These are phyloP conservation scores for Penicillium hordei DNA, from an alignment of 2,329 filamentous ascomycete species.

Conservation along the genomic window DNA sequence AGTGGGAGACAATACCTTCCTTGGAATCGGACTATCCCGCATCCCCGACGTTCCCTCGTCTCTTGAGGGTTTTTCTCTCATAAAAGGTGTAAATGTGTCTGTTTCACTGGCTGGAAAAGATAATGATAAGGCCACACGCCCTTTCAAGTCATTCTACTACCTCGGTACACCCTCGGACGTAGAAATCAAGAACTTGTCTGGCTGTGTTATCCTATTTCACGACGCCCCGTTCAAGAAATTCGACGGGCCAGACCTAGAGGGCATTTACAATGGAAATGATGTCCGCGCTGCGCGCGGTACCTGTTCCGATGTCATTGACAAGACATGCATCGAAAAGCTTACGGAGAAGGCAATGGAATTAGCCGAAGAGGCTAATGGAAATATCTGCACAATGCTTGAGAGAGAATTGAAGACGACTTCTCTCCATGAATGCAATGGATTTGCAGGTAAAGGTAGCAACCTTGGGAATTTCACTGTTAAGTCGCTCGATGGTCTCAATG, in stretches of 20 bases:
- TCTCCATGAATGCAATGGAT: neutral
- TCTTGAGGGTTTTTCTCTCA: neutral
- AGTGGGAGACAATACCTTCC: neutral
- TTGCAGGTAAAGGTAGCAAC: neutral
- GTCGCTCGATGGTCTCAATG: neutral
- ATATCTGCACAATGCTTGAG: neutral
- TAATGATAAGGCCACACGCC: neutral
- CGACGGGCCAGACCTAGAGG: neutral
- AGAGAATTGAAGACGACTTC: neutral
- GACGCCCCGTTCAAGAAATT: neutral
- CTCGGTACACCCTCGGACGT: neutral
- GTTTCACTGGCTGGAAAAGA: neutral
- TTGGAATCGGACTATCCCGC: neutral
- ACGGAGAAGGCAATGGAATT: neutral
- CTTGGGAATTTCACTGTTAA: neutral
- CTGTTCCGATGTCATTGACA: conserved; percentile 1
- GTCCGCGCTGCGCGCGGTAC: neutral
- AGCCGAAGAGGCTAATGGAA: neutral
- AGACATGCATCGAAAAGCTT: neutral
- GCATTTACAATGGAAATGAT: neutral
- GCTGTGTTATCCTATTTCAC: neutral
- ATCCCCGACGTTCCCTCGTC: neutral
- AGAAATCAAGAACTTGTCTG: neutral
- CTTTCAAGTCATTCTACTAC: conserved; percentile 1
- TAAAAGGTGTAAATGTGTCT: conserved; percentile 2